phyloP scores from a whole-genome alignment of 345 rosid genomes.

The Corchorus capsularis region DNA sequence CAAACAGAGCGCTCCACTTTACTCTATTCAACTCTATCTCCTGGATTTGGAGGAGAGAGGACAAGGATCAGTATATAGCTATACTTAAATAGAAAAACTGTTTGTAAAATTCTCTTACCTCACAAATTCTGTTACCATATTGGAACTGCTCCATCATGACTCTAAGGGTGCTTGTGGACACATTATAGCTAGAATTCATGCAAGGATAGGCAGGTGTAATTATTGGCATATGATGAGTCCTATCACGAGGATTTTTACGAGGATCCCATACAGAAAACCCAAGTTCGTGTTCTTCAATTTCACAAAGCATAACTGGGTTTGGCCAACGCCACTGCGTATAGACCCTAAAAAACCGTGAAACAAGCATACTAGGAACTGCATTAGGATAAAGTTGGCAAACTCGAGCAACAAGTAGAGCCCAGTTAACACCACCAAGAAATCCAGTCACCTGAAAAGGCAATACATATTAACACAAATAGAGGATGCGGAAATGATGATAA shows the following conservation, averaged over 20 bases:
- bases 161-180: conserved; percentile 66
- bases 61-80: conserved; percentile 15
- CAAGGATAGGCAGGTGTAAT: conserved; percentile 80
- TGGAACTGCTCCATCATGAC: conserved; percentile 75
- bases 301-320: conserved; percentile 75
- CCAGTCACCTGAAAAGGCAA: conserved; percentile 65
- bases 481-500: not conserved
- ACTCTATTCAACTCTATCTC: conserved; percentile 60
- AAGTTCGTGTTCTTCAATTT: conserved; percentile 60
- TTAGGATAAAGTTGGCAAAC: conserved; percentile 76
- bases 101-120: conserved; percentile 37
- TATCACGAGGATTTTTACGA: conserved; percentile 63
- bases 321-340: conserved; percentile 81
- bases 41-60: conserved; percentile 32
- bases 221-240: conserved; percentile 72
- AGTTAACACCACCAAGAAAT: conserved; percentile 80
- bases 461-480: not conserved
- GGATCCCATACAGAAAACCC: conserved; percentile 84
- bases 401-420: conserved; percentile 79
- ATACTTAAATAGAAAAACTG: not conserved
- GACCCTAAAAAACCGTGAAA: conserved; percentile 70
- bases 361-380: conserved; percentile 69
- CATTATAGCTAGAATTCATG: conserved; percentile 80
- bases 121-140: conserved; percentile 61
- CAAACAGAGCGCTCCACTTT: conserved; percentile 60